Evolutionary conservation across 106 monocot species (phyloP).

Genomic region (Phalaenopsis aphrodite): DNA sequence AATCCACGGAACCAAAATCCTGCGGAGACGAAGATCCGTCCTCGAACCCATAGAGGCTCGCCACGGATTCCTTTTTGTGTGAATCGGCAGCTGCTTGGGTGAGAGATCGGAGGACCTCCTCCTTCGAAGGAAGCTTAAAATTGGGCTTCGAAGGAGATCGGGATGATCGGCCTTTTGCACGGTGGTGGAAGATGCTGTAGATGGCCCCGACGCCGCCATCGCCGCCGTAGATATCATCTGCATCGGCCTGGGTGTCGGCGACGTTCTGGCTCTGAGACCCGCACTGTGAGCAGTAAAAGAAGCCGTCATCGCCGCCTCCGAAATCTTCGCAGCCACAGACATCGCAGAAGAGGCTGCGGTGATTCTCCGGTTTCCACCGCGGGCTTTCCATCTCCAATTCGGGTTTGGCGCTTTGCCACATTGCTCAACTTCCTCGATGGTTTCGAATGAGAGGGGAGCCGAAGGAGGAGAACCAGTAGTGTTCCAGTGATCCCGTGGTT

Average conservation of each 20-base stretch:
- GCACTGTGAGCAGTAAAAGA: slow-evolving; percentile 43
- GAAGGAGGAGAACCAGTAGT: too few species aligned
- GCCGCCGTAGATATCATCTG: slow-evolving; percentile 21
- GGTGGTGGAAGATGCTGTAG: slow-evolving; percentile 28
- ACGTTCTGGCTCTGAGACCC: slow-evolving; percentile 33
- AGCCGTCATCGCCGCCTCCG: slow-evolving; percentile 38
- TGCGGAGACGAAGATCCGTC: slow-evolving; percentile 15
- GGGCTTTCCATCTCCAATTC: too few species aligned
- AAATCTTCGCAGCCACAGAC: slow-evolving; percentile 31
- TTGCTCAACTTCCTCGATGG: too few species aligned
- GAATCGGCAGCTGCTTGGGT: neutral
- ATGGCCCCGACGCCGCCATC: slow-evolving; percentile 9
- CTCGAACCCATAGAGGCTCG: slow-evolving; percentile 12
- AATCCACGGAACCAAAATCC: slow-evolving; percentile 19
- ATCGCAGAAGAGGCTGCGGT: slow-evolving; percentile 22
- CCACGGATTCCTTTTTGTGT: neutral
- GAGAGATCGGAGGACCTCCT: slow-evolving; percentile 14
- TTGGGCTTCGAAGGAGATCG: neutral
- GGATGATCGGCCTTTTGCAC: neutral
- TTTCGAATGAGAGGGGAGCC: too few species aligned
- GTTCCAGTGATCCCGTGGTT: too few species aligned
- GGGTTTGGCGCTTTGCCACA: too few species aligned
- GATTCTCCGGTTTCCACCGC: neutral
- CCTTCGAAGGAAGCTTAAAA: neutral
- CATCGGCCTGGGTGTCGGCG: slow-evolving; percentile 22